Evolutionary conservation across 1,139 yeast genomes (phyloP).

Genomic region (Yamadazyma conglobata): DNA sequence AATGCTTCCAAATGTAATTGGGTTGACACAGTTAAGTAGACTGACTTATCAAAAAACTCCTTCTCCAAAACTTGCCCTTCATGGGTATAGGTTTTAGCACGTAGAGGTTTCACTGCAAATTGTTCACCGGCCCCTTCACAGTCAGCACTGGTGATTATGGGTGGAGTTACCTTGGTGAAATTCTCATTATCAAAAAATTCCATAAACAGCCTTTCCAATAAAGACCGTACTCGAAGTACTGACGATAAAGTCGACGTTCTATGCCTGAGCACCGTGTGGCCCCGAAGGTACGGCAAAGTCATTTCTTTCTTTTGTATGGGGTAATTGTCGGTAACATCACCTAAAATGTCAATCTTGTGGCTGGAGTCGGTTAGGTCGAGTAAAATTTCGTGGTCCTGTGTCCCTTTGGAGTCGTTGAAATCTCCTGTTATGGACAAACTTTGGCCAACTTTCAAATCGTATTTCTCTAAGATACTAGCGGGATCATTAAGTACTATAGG

Average conservation of each 20-base stretch:
- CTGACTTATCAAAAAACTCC: slow-evolving; percentile 60
- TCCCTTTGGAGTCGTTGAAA: slow-evolving; percentile 32
- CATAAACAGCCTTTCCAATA: slow-evolving; percentile 51
- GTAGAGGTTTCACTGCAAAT: slow-evolving; percentile 49
- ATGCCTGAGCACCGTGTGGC: slow-evolving; percentile 74
- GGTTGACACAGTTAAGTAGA: slow-evolving; percentile 84
- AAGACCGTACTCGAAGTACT: slow-evolving; percentile 68
- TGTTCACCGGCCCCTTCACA: slow-evolving; percentile 98
- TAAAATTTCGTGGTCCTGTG: slow-evolving; percentile 31
- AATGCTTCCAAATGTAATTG: slow-evolving; percentile 87
- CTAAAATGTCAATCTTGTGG: slow-evolving; percentile 33
- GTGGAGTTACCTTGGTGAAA: slow-evolving; percentile 78
- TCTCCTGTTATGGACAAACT: slow-evolving; percentile 33
- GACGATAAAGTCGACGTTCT: slow-evolving; percentile 65
- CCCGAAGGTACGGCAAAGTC: slow-evolving; percentile 61
- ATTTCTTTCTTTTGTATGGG: slow-evolving; percentile 84
- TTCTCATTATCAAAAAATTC: slow-evolving; percentile 51
- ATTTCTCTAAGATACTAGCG: slow-evolving; percentile 28
- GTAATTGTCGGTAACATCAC: slow-evolving; percentile 58
- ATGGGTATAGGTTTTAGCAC: slow-evolving; percentile 10
- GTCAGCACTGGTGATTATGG: slow-evolving; percentile 82
- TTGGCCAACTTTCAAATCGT: slow-evolving; percentile 41
- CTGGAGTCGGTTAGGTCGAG: slow-evolving; percentile 20
- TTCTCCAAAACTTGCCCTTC: slow-evolving; percentile 18
- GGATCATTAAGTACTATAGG: slow-evolving; percentile 53